Evolutionary conservation across 352 stramenopile species (phyloP).

Genomic region (Phytophthora tubulina): DNA sequence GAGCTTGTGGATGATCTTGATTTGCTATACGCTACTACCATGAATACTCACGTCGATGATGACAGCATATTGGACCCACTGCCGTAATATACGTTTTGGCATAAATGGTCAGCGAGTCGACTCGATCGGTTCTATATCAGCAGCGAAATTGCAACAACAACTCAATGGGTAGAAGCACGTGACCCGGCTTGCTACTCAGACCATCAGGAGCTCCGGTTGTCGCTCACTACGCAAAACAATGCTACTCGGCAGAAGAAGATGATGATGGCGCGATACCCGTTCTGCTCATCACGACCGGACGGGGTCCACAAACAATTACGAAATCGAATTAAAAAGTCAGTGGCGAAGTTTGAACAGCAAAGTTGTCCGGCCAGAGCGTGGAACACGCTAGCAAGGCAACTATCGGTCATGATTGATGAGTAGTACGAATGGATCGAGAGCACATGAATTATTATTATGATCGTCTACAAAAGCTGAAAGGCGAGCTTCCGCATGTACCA

Average conservation of each 20-base stretch:
- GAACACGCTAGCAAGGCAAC: slow-evolving; percentile 6
- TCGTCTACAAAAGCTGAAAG: no score
- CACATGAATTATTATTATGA: background rate
- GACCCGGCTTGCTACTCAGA: background rate
- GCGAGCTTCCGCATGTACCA: background rate
- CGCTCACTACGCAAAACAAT: background rate
- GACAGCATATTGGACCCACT: slow-evolving; percentile 4
- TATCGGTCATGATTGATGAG: background rate
- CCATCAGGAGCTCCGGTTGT: slow-evolving; percentile 13
- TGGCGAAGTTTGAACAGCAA: background rate
- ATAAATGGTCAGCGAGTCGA: background rate
- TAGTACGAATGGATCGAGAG: background rate
- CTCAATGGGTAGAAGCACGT: slow-evolving; percentile 9
- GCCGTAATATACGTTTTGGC: slow-evolving; percentile 7
- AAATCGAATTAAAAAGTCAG: slow-evolving; percentile 2
- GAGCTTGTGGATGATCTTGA: background rate
- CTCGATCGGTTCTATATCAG: slow-evolving; percentile 6
- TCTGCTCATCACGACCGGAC: background rate
- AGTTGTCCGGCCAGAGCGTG: slow-evolving; percentile 4
- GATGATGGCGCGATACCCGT: background rate
- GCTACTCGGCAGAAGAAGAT: background rate
- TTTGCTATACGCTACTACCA: background rate
- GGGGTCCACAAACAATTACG: background rate
- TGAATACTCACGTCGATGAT: background rate
- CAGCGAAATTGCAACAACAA: background rate